Evolutionary conservation across 2,329 filamentous ascomycete genomes (phyloP).

Genomic region (Pseudogymnoascus sp.): DNA sequence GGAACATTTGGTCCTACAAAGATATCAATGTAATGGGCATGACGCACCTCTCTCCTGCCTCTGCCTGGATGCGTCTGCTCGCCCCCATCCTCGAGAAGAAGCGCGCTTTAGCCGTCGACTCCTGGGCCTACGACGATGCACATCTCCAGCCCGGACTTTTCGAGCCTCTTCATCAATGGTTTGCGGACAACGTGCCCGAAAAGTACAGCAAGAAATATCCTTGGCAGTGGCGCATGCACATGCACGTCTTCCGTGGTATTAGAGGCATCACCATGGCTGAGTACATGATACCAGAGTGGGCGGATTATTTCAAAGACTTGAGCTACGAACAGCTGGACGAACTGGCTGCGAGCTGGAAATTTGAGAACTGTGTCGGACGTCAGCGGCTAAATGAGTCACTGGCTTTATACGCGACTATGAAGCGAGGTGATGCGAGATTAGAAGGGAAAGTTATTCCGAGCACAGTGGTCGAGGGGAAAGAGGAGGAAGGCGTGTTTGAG

Average conservation of each 20-base stretch:
- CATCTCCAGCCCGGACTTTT: slow-evolving; percentile 27
- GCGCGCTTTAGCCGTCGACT: slow-evolving; percentile 10
- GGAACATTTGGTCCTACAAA: slow-evolving; percentile 12
- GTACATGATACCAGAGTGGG: slow-evolving; percentile 39
- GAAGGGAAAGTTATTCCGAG: slow-evolving; percentile 23
- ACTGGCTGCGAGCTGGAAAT: slow-evolving; percentile 39
- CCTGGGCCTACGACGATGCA: slow-evolving; percentile 32
- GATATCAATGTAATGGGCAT: slow-evolving; percentile 13
- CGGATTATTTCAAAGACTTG: slow-evolving; percentile 36
- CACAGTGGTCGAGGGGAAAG: not conserved
- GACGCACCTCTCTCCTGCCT: slow-evolving; percentile 7
- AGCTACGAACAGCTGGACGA: slow-evolving; percentile 37
- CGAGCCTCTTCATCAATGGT: slow-evolving; percentile 19
- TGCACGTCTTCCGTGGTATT: slow-evolving; percentile 21
- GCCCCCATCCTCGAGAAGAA: slow-evolving; percentile 10
- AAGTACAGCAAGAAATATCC: slow-evolving; percentile 21
- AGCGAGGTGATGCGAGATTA: slow-evolving; percentile 17
- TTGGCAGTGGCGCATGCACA: slow-evolving; percentile 20
- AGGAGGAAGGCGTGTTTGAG: slow-evolving; percentile 24
- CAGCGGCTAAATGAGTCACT: slow-evolving; percentile 35
- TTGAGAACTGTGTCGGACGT: slow-evolving; percentile 41
- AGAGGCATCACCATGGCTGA: slow-evolving; percentile 29
- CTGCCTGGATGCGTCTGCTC: slow-evolving; percentile 9
- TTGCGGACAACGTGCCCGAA: slow-evolving; percentile 16
- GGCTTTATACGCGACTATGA: slow-evolving; percentile 21